Conservation (phyloP, 1,284 basidiomycete genomes). For the Cutaneotrichosporon sp. region DNA sequence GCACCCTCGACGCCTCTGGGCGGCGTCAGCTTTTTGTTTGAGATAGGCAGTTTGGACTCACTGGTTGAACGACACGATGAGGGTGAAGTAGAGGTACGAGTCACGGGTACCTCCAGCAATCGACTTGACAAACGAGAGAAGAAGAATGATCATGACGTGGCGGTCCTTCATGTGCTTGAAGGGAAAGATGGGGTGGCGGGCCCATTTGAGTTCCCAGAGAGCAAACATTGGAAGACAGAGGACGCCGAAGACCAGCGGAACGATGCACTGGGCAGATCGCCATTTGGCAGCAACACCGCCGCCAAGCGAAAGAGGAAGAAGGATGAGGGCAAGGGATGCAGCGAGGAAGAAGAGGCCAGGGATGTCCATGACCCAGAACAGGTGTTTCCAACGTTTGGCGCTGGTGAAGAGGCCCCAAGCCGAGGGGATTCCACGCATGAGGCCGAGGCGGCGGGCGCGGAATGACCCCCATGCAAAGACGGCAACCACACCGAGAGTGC, state of each 20-base stretch:
- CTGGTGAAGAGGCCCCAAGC: conserved; percentile 29
- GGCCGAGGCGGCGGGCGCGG: conserved; percentile 37
- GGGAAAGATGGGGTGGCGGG: conserved; percentile 51
- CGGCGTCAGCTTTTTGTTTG: not conserved
- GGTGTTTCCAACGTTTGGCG: conserved; percentile 28
- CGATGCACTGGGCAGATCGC: conserved; percentile 49
- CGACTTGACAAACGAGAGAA: conserved; percentile 37
- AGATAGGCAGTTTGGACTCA: not conserved
- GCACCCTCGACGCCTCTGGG: conserved; percentile 38
- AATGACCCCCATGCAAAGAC: conserved; percentile 41
- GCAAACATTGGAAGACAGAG: conserved; percentile 50
- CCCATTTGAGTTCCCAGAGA: conserved; percentile 50
- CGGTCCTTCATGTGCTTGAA: conserved; percentile 51
- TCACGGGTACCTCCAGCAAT: conserved; percentile 49
- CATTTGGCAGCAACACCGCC: conserved; percentile 42
- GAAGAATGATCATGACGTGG: conserved; percentile 49
- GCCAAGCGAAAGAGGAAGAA: conserved; percentile 53
- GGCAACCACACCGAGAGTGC: conserved; percentile 43
- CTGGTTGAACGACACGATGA: conserved; percentile 52
- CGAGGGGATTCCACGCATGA: conserved; percentile 39
- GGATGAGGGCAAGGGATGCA: conserved; percentile 47
- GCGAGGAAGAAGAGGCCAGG: conserved; percentile 51
- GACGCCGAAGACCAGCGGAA: conserved; percentile 52
- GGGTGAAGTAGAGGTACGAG: conserved; percentile 51
- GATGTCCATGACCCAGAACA: conserved; percentile 55